phyloP scores from a whole-genome alignment of 441 rosid species.

The Gossypium schwendimanii region DNA sequence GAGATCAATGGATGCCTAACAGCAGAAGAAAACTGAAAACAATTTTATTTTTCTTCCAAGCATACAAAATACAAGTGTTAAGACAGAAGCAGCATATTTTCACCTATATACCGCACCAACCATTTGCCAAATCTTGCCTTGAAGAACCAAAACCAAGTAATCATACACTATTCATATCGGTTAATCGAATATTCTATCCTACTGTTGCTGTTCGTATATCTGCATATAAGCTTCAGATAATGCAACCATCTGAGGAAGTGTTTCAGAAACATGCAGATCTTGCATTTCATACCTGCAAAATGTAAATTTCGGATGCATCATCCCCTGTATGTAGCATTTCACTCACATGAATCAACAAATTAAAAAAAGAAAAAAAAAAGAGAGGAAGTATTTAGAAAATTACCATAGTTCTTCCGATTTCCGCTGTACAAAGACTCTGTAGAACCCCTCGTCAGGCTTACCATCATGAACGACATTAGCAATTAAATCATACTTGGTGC shows the following conservation, averaged over 20 bases:
- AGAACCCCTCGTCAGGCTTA: slow-evolving; percentile 77
- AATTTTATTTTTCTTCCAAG: background rate
- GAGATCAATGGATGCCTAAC: too few relatives aligned
- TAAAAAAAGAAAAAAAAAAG: background rate
- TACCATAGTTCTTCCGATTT: slow-evolving; percentile 93
- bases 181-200: background rate
- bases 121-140: background rate
- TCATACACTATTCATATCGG: background rate
- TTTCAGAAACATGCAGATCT: slow-evolving; percentile 87
- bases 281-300: slow-evolving; percentile 90
- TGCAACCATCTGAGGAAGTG: slow-evolving; percentile 93
- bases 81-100: background rate
- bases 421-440: slow-evolving; percentile 89
- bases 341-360: background rate
- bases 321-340: background rate
- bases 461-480: slow-evolving; percentile 93
- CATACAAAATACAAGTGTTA: background rate
- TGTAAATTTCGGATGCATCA: background rate
- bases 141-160: background rate
- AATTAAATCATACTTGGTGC: slow-evolving; percentile 78
- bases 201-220: slow-evolving; percentile 85
- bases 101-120: background rate
- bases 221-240: slow-evolving; percentile 92
- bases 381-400: background rate
- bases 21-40: too few relatives aligned